Percentiles rank a stretch among this genome's conserved stretches.
phyloP scores from a whole-genome alignment of 1,139 yeast genomes.

The Chernovozyma sophiae-reginae region DNA sequence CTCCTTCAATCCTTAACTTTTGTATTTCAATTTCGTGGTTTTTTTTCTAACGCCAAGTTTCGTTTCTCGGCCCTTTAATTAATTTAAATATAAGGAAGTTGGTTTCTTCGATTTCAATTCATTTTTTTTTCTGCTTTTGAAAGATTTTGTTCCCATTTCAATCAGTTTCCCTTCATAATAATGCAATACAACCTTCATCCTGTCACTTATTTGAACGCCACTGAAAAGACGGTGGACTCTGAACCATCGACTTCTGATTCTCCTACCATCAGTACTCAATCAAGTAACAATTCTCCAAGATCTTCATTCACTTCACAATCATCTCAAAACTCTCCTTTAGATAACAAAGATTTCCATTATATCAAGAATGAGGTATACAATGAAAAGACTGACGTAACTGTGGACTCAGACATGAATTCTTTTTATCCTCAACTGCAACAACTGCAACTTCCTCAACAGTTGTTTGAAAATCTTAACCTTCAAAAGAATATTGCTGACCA shows the following conservation, averaged over 20 bases:
- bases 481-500: background rate
- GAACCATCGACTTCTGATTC: slow-evolving; percentile 27
- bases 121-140: too few relatives aligned
- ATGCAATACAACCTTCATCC: slow-evolving; percentile 47
- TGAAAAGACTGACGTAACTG: slow-evolving; percentile 5
- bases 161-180: too few relatives aligned
- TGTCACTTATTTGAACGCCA: slow-evolving; percentile 41
- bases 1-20: too few relatives aligned
- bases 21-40: too few relatives aligned
- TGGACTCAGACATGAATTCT: background rate
- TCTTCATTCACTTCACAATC: slow-evolving; percentile 37
- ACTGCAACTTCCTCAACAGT: background rate
- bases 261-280: slow-evolving; percentile 25
- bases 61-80: too few relatives aligned
- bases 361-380: slow-evolving; percentile 7
- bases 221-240: slow-evolving; percentile 16
- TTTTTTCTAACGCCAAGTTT: too few relatives aligned
- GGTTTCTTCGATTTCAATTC: too few relatives aligned
- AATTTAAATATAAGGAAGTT: too few relatives aligned
- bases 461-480: background rate
- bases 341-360: slow-evolving; percentile 11
- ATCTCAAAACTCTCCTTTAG: slow-evolving; percentile 32
- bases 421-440: slow-evolving; percentile 1
- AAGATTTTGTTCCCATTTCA: too few relatives aligned
- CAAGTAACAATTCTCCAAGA: slow-evolving; percentile 31